Evolutionary conservation across 345 rosid genomes (phyloP).

Genomic region (Brassica cretica): DNA sequence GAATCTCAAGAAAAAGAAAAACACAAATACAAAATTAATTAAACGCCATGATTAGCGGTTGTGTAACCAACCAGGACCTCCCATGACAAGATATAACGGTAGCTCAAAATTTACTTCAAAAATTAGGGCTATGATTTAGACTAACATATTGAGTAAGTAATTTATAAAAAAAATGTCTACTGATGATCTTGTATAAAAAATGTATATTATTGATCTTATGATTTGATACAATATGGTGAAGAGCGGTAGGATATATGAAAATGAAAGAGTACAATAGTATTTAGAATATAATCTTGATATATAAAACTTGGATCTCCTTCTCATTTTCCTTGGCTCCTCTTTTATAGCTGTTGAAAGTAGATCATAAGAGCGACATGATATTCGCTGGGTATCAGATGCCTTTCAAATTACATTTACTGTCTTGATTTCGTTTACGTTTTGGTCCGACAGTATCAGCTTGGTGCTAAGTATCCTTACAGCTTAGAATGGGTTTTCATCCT

Average conservation of each 20-base stretch:
- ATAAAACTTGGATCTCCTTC: no score
- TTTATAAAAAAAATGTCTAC: no score
- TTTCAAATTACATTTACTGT: neutral
- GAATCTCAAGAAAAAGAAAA: neutral
- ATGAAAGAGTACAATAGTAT: no score
- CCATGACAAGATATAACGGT: neutral
- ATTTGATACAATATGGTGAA: no score
- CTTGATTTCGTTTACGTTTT: neutral
- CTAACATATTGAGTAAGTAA: neutral
- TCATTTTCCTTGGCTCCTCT: no score
- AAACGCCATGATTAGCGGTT: neutral
- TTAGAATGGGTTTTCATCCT: neutral
- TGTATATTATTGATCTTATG: no score
- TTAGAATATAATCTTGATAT: no score
- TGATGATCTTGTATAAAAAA: neutral
- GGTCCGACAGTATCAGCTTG: neutral
- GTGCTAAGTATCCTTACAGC: neutral
- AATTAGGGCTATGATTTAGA: neutral
- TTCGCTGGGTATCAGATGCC: neutral
- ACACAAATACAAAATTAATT: neutral
- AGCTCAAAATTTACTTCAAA: neutral
- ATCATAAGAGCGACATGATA: neutral
- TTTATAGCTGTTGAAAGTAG: neutral
- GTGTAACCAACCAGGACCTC: neutral
- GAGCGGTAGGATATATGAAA: no score